Evolutionary conservation across 768 basidiomycete genomes (phyloP).

Genomic region (Boletus bicolor): DNA sequence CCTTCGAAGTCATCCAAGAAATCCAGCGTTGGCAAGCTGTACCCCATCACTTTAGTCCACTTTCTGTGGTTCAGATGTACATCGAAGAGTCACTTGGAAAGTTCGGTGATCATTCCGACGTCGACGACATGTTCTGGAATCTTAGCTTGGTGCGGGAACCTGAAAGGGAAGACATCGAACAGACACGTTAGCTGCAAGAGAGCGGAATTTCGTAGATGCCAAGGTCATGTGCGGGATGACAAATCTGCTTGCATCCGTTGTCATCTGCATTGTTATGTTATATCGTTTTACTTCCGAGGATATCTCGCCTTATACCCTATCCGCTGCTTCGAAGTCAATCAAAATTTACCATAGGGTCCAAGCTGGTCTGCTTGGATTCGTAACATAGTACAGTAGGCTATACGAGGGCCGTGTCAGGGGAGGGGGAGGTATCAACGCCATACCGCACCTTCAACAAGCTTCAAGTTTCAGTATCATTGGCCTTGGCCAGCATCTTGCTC

Average conservation of each 20-base stretch:
- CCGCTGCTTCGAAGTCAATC: no score
- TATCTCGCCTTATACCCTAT: conserved; percentile 3
- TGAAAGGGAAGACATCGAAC: conserved; percentile 95
- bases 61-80: conserved; percentile 65
- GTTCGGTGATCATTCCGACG: conserved; percentile 63
- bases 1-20: conserved; percentile 94
- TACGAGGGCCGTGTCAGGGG: no score
- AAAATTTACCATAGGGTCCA: no score
- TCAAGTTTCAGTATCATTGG: no score
- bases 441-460: no score
- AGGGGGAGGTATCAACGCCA: no score
- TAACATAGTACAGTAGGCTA: no score
- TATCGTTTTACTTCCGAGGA: conserved; percentile 18
- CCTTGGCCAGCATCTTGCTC: no score
- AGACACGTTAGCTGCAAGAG: conserved; percentile 85
- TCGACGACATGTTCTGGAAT: conserved; percentile 81
- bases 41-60: conserved; percentile 78
- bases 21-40: conserved; percentile 95
- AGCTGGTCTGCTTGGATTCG: no score
- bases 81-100: conserved; percentile 76
- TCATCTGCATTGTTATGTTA: conserved; percentile 16
- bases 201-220: conserved; percentile 70
- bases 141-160: conserved; percentile 87
- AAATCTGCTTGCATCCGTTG: conserved; percentile 2
- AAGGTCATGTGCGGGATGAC: background rate